These are phyloP conservation scores for Arabidopsis thaliana DNA, from an alignment of 345 rosid genomes.

Conservation along the genomic window TAIR10.1 NC_003074.8:7665001-7665500, in stretches of 20 bases:
- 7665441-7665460: conserved; percentile 68
- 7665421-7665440: conserved; percentile 51
- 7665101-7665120: conserved; percentile 15
- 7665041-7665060: conserved; percentile 38
- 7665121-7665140: neutral
- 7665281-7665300: conserved; percentile 38
- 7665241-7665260: conserved; percentile 25
- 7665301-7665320: neutral
- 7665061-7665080: conserved; percentile 42
- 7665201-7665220: conserved; percentile 48
- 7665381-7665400: conserved; percentile 61
- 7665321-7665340: conserved; percentile 58
- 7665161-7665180: conserved; percentile 48
- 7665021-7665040: conserved; percentile 27
- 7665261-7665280: conserved; percentile 60
- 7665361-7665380: conserved; percentile 70
- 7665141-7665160: conserved; percentile 3
- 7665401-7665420: conserved; percentile 57
- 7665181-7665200: conserved; percentile 52
- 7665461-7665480: conserved; percentile 37
- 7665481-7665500: neutral
- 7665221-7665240: conserved; percentile 15
- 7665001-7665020: conserved; percentile 29
- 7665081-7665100: conserved; percentile 45
- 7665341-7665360: conserved; percentile 54